Conservation (phyloP, 2,329 filamentous ascomycete genomes). For the Keithomyces neogunnii region DNA sequence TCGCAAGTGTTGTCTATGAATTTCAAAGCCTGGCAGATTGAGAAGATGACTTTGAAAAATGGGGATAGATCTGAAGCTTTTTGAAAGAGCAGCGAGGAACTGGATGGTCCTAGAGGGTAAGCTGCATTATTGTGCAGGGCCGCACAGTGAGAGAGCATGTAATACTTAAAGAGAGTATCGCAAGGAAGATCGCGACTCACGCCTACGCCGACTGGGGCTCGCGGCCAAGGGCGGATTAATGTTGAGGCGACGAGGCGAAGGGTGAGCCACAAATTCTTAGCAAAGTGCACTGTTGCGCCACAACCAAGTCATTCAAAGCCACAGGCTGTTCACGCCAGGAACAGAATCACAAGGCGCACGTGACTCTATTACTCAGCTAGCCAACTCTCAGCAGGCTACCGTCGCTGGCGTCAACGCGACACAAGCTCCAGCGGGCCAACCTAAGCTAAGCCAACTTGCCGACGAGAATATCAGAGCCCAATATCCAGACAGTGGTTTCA, state of each 20-base stretch:
- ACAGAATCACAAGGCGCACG: constrained; percentile 3
- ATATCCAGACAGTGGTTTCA: constrained; percentile 1
- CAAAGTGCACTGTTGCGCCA: neutral
- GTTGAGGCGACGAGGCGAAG: constrained; percentile 16
- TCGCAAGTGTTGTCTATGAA: constrained; percentile 9
- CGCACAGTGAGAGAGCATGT: neutral
- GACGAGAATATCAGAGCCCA: neutral
- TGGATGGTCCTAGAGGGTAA: neutral
- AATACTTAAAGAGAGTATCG: neutral
- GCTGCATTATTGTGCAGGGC: neutral
- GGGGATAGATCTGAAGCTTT: neutral
- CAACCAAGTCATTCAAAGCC: no score
- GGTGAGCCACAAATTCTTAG: neutral
- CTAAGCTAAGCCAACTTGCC: neutral
- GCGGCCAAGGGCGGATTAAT: constrained; percentile 18
- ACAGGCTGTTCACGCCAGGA: no score
- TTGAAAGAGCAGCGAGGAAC: neutral
- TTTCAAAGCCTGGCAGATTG: neutral
- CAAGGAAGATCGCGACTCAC: constrained; percentile 2
- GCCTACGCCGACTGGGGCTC: neutral
- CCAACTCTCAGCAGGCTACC: constrained; percentile 8
- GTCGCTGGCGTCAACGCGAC: constrained; percentile 8
- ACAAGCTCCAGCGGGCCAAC: constrained; percentile 1
- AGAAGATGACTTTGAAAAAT: neutral
- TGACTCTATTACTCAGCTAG: constrained; percentile 13